phyloP scores from a whole-genome alignment of 805 yeast genomes.

The Kluyveromyces lactis region DNA sequence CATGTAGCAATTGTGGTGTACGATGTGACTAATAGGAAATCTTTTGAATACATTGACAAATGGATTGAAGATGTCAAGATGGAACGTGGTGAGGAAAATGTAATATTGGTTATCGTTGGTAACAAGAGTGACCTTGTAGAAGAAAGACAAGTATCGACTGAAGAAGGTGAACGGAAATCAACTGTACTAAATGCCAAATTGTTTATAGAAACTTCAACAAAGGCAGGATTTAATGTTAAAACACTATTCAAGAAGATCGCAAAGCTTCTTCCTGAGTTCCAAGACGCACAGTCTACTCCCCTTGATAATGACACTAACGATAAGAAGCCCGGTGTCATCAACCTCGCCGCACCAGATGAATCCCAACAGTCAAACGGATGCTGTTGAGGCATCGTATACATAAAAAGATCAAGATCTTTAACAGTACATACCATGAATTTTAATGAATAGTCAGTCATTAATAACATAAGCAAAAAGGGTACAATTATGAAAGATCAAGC shows the following conservation, averaged over 20 bases:
- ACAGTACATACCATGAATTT: no score
- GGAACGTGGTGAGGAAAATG: conserved; percentile 82
- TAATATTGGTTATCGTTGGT: conserved; percentile 83
- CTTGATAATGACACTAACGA: conserved; percentile 17
- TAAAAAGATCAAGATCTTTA: no score
- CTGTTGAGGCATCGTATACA: not conserved
- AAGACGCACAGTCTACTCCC: conserved; percentile 27
- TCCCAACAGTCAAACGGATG: conserved; percentile 31
- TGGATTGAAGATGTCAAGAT: conserved; percentile 95
- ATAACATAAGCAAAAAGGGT: no score
- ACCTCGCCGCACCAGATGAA: conserved; percentile 33
- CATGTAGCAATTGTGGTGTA: conserved; percentile 96
- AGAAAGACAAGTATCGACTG: conserved; percentile 71
- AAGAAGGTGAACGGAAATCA: conserved; percentile 78
- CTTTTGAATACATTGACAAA: conserved; percentile 74
- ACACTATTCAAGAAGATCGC: conserved; percentile 85
- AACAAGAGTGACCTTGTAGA: conserved; percentile 79
- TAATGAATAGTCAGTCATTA: no score
- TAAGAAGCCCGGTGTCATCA: conserved; percentile 35
- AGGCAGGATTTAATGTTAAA: conserved; percentile 91
- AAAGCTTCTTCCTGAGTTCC: conserved; percentile 80
- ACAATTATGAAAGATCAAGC: no score
- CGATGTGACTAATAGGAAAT: conserved; percentile 80
- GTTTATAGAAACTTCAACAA: conserved; percentile 89
- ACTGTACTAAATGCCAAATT: conserved; percentile 65